phyloP scores from a whole-genome alignment of 371 early-diverging fungal species.

The Syncephalastrum monosporum region DNA sequence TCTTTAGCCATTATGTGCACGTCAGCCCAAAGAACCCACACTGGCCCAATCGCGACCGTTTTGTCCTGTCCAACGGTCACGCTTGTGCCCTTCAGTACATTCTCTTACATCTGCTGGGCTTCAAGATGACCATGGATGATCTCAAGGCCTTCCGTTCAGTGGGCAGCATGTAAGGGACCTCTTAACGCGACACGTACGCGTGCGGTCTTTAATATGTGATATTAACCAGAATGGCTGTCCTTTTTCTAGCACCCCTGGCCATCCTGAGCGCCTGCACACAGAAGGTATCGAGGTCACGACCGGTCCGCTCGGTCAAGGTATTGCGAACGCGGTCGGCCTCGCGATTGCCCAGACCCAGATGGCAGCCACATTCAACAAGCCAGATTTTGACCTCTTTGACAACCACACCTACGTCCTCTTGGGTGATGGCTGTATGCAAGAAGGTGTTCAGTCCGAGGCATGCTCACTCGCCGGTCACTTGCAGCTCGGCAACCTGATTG shows the following conservation, averaged over 20 bases:
- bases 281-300: conserved; percentile 98
- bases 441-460: conserved; percentile 98
- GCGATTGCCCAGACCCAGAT: conserved; percentile 91
- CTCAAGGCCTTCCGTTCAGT: conserved; percentile 94
- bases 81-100: conserved; percentile 96
- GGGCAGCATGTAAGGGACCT: conserved; percentile 63
- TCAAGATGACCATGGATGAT: conserved; percentile 89
- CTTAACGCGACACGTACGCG: conserved; percentile 1
- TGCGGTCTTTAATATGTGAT: conserved; percentile 11
- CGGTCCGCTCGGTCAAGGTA: conserved; percentile 99
- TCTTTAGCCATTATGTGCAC: conserved; percentile 82
- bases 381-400: conserved; percentile 79
- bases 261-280: conserved; percentile 88
- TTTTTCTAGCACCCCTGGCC: conserved; percentile 82
- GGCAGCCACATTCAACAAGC: conserved; percentile 90
- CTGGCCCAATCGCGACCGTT: conserved; percentile 96
- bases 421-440: conserved; percentile 99
- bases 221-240: neutral
- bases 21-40: conserved; percentile 84
- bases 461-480: conserved; percentile 96
- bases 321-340: conserved; percentile 96
- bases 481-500: conserved; percentile 94
- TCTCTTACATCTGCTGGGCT: conserved; percentile 89
- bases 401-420: conserved; percentile 87
- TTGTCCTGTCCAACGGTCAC: conserved; percentile 99